These are phyloP conservation scores for Dalbergia cochinchinensis DNA, from an alignment of 306 rosid species.

Conservation along the genomic window DNA sequence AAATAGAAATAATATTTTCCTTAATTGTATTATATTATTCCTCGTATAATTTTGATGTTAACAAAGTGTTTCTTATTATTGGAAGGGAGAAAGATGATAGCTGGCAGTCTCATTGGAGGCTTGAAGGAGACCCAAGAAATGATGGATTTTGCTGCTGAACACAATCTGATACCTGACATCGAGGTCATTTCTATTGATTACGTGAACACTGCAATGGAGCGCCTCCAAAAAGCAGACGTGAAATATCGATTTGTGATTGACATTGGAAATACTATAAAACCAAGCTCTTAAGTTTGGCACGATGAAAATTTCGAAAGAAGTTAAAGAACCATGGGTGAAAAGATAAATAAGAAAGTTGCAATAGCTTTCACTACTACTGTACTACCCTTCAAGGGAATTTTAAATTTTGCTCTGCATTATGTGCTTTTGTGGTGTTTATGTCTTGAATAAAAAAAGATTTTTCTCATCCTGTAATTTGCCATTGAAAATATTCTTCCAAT, in stretches of 20 bases:
- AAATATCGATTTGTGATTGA: slow-evolving; percentile 43
- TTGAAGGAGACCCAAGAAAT: slow-evolving; percentile 38
- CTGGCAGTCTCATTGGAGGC: slow-evolving; percentile 30
- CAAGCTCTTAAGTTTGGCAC: background rate
- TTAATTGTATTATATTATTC: too few species aligned
- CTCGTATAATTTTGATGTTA: background rate
- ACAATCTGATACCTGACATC: slow-evolving; percentile 29
- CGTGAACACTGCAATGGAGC: slow-evolving; percentile 39
- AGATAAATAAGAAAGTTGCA: too few species aligned
- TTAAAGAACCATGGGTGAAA: background rate
- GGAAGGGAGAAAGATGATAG: slow-evolving; percentile 38
- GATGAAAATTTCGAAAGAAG: background rate
- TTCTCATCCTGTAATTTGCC: too few species aligned
- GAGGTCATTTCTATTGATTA: slow-evolving; percentile 34
- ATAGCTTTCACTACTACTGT: too few species aligned
- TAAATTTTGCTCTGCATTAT: too few species aligned
- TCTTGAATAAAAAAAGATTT: too few species aligned
- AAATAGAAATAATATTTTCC: too few species aligned
- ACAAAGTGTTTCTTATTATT: background rate
- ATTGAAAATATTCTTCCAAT: too few species aligned
- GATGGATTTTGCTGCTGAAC: slow-evolving; percentile 39
- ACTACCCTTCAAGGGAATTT: too few species aligned
- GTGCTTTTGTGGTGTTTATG: too few species aligned
- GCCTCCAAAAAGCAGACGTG: slow-evolving; percentile 31
- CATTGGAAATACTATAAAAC: slow-evolving; percentile 36